Evolutionary conservation across 768 basidiomycete species (phyloP), one percentile per base, ranked within the genome.

Genomic region (Pleurotus citrinopileatus): DNA sequence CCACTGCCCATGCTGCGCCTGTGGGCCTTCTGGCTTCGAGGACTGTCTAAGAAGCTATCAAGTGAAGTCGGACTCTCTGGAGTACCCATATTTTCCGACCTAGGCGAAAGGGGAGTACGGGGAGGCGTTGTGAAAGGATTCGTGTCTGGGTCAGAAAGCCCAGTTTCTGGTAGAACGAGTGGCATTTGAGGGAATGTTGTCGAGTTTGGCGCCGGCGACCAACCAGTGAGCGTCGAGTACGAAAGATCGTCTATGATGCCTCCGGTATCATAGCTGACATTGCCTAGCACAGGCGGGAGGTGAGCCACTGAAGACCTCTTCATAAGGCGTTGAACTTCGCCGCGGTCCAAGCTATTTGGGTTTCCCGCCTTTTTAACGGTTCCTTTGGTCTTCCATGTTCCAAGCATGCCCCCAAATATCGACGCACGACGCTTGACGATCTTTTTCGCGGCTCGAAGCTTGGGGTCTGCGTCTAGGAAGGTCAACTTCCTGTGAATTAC

Each of bases 51-150:
- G 22, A 19, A 51, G 34, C 48, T 51, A 25, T 51, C 48, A n/a
- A 34, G 48, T n/a, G 48, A 51, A 20, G 17, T 10, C 5, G 48
- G 48, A 32, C 29, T 36, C 19, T 51, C 48, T 17, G 15, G n/a
- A n/a, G 12, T 15, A 15, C 4, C 4, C 13, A 5, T 13, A 15
- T 25, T 37, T 8, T 51, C 48, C 34, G 29, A 15, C n/a, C 15
- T 4, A 8, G 48, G 48, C 32, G 48, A 36, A n/a, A 51, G 34
- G n/a, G 48, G 48, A 4, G 48, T 51, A 10, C 48, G 48, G 10
- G 48, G 48, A 6, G 48, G 48, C 13, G 48, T 51, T 17, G n/a
- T n/a, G 48, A 51, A 51, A 22, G 48, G 48, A 22, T 51, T 25
- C n/a, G n/a, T n/a, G n/a, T n/a, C n/a, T 2, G 28, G 17, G 6